A percentile compares a stretch with the other conserved stretches of the same genome.
Conservation (phyloP, 2,329 filamentous ascomycete genomes). For the Lomentospora prolificans region DNA sequence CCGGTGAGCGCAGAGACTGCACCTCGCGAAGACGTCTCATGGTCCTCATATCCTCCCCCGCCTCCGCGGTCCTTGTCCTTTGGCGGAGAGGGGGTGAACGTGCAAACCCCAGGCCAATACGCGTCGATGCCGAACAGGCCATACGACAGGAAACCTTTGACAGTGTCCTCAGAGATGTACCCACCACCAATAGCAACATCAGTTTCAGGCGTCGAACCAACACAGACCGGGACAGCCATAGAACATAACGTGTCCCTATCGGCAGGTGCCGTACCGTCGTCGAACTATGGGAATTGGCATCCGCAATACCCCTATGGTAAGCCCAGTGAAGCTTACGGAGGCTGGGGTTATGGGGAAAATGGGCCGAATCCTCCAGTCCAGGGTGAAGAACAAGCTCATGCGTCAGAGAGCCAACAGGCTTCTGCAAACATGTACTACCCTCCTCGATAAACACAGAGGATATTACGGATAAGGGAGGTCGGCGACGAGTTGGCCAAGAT, state of each 20-base stretch:
- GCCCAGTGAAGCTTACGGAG: conserved; percentile 25
- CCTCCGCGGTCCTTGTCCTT: conserved; percentile 38
- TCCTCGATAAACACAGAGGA: conserved; percentile 15
- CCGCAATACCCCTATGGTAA: conserved; percentile 33
- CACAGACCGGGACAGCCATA: conserved; percentile 21
- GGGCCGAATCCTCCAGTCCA: conserved; percentile 6
- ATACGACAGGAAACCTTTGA: conserved; percentile 33
- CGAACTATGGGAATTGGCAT: conserved; percentile 33
- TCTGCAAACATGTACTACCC: conserved; percentile 23
- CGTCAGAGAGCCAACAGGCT: conserved; percentile 16
- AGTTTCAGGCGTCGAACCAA: conserved; percentile 25
- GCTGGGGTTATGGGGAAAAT: conserved; percentile 25
- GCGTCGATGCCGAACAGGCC: conserved; percentile 16
- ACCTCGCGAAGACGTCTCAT: conserved; percentile 33
- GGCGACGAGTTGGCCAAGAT: neutral
- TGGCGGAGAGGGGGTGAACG: conserved; percentile 28
- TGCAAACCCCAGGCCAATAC: conserved; percentile 2
- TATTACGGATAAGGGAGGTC: neutral
- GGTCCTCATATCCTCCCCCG: conserved; percentile 31
- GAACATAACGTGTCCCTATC: conserved; percentile 27
- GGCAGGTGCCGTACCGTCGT: conserved; percentile 25
- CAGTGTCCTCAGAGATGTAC: conserved; percentile 33
- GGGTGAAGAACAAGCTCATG: conserved; percentile 16
- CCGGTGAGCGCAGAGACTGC: conserved; percentile 22
- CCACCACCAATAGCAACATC: conserved; percentile 27